Evolutionary conservation across 2,329 filamentous ascomycete genomes (phyloP), one percentile per base, ranked within the genome.

Genomic region (Whalleya microplaca): DNA sequence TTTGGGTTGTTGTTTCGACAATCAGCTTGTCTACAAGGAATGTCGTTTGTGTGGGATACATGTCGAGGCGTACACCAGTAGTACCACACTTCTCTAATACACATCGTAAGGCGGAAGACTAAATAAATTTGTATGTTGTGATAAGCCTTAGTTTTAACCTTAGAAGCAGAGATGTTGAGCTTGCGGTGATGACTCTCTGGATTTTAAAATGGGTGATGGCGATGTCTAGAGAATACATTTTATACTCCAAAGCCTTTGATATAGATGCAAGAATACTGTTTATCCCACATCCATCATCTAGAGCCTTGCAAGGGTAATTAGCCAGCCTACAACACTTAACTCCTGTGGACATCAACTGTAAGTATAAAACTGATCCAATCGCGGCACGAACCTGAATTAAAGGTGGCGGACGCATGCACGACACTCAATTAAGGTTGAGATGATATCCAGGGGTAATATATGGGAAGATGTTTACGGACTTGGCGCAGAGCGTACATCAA

Each of bases 51-150:
- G 21, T 21, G 37, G 37, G 44, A 19, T 23, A 53, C 52, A 27
- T 51, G 45, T 19, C 12, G 19, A 21, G 14, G 41, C 9, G 52
- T 48, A 20, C 52, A 53, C 6, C 18, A 19, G 40, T 56, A 50
- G 4, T 45, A 27, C 14, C 23, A 18, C 10, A 47, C 20, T 9
- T 23, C 9, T 37, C 44, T 52, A 2, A 21, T 18, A 43, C 48
- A 53, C 45, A 52, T 52, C n/a, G 23, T 54, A 40, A 12, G 14
- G 18, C 12, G 16, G 29, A 42, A 21, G 10, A 19, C 21, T 7
- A 7, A 8, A 21, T 32, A 19, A 16, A 8, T 14, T 12, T 37
- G 14, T 7, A 14, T 16, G 9, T 37, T 12, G 8, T 37, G 32
- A 12, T 37, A 37, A 37, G 8, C 32, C 14, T 6, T 3, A 14